A percentile compares a stretch with the other conserved stretches of the same genome.
These are phyloP conservation scores for Citrus sp. DNA, from an alignment of 345 rosid species.

Conservation along the genomic window DNA sequence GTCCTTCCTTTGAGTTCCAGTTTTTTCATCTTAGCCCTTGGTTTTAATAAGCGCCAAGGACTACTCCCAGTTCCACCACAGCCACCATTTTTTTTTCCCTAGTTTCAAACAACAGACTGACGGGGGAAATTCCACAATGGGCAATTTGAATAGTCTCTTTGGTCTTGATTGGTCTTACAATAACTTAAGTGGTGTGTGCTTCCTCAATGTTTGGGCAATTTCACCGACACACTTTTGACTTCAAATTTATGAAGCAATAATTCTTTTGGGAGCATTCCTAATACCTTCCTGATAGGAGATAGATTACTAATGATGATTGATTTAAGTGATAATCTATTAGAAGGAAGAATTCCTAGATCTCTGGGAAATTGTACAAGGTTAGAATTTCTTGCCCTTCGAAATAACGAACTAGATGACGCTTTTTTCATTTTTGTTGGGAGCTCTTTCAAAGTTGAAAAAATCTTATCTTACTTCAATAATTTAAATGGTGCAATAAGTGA, in stretches of 20 bases:
- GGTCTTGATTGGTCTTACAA: slow-evolving; percentile 10
- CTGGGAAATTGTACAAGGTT: background rate
- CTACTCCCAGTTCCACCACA: background rate
- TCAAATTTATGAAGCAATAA: background rate
- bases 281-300: background rate
- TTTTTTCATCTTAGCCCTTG: background rate
- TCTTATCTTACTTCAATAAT: background rate
- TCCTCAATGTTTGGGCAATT: slow-evolving; percentile 12
- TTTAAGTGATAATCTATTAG: background rate
- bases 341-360: background rate
- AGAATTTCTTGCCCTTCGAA: background rate
- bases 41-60: background rate
- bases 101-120: slow-evolving; percentile 2
- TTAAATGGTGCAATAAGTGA: background rate
- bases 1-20: background rate
- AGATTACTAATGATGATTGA: background rate
- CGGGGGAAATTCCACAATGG: background rate
- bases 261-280: slow-evolving; percentile 6
- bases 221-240: background rate
- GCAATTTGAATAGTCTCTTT: background rate
- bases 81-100: too few relatives aligned
- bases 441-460: background rate
- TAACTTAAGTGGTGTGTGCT: slow-evolving; percentile 7
- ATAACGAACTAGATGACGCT: background rate
- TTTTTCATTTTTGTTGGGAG: background rate